Conservation (phyloP, 805 yeast species). For the Trichomonascus vanleenenianus region DNA sequence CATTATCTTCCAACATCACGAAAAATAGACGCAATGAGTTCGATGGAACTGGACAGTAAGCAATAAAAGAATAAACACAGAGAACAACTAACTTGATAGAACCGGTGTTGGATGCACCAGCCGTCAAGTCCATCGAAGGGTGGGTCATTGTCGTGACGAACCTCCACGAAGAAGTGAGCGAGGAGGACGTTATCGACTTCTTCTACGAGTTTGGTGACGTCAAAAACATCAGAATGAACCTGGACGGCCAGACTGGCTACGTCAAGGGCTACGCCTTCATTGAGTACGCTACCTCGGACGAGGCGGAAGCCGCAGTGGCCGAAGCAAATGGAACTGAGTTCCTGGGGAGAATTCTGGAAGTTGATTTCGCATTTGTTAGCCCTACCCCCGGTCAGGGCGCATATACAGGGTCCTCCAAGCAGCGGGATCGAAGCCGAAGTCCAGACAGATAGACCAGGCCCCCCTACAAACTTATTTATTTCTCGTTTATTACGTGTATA, state of each 20-base stretch:
- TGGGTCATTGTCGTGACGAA: slow-evolving; percentile 35
- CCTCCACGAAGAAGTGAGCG: slow-evolving; percentile 39
- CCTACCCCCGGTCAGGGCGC: slow-evolving; percentile 8
- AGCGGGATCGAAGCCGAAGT: slow-evolving; percentile 3
- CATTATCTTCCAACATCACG: no score
- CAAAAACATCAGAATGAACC: slow-evolving; percentile 33
- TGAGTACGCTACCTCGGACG: slow-evolving; percentile 29
- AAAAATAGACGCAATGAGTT: no score
- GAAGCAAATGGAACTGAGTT: slow-evolving; percentile 28
- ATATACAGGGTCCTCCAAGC: background rate
- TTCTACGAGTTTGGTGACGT: slow-evolving; percentile 37
- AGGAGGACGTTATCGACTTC: slow-evolving; percentile 36
- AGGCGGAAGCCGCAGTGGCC: slow-evolving; percentile 30
- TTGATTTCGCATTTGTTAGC: slow-evolving; percentile 36
- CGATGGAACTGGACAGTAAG: no score
- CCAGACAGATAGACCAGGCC: background rate
- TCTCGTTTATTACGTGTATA: no score
- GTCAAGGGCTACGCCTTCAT: slow-evolving; percentile 37
- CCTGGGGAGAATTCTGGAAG: slow-evolving; percentile 28
- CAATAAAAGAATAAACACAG: no score
- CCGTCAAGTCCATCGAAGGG: slow-evolving; percentile 32
- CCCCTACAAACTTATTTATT: no score
- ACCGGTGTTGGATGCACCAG: background rate
- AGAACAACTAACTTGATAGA: background rate
- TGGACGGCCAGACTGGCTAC: slow-evolving; percentile 38